Conservation (phyloP, 2,329 filamentous ascomycete species). For the Cladorrhinum sp. region DNA sequence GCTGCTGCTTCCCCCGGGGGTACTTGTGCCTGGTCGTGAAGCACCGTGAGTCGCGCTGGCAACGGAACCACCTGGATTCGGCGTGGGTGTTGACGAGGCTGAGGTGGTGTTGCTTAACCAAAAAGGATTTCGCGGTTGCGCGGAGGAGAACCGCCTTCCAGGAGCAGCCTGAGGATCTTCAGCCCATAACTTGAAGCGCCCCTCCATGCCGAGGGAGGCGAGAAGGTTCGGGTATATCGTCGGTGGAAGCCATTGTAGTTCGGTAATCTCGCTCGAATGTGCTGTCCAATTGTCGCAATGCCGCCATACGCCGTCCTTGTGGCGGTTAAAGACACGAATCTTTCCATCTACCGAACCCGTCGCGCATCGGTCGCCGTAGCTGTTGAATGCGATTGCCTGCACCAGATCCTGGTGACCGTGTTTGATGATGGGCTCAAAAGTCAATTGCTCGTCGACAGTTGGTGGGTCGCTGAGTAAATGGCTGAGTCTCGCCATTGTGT, state of each 20-base stretch:
- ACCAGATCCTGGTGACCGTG: slow-evolving; percentile 79
- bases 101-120: not conserved
- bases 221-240: slow-evolving; percentile 83
- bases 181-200: slow-evolving; percentile 87
- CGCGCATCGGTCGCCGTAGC: slow-evolving; percentile 86
- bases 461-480: slow-evolving; percentile 31
- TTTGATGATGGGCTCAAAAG: slow-evolving; percentile 61
- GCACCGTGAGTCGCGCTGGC: not conserved
- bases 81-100: not conserved
- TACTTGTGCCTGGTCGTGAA: not conserved
- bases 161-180: slow-evolving; percentile 81
- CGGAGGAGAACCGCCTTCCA: slow-evolving; percentile 77
- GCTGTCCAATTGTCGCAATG: slow-evolving; percentile 85
- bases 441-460: slow-evolving; percentile 42
- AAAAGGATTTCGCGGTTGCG: slow-evolving; percentile 23
- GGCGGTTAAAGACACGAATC: slow-evolving; percentile 85
- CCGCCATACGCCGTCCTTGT: slow-evolving; percentile 73
- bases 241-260: slow-evolving; percentile 92
- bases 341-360: slow-evolving; percentile 90
- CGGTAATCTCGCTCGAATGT: slow-evolving; percentile 84
- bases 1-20: not conserved
- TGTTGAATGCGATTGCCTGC: slow-evolving; percentile 84
- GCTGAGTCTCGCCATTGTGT: slow-evolving; percentile 24
- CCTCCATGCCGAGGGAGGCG: slow-evolving; percentile 84
- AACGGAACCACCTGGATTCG: not conserved